Evolutionary conservation across 306 rosid genomes (phyloP).

Genomic region (Crataegus laevigata): DNA sequence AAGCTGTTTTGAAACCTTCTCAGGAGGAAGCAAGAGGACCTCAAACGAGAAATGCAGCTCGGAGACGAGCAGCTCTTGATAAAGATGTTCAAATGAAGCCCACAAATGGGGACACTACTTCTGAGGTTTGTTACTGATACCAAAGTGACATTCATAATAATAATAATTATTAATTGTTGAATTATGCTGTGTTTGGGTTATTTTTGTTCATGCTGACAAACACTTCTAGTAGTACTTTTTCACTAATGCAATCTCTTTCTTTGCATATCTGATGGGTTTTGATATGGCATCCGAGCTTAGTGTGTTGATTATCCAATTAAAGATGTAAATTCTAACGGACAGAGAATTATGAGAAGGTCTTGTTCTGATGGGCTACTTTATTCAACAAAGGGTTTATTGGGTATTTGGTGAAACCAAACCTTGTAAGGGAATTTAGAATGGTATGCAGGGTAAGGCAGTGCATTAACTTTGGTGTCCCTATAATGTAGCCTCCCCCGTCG

Average conservation of each 20-base stretch:
- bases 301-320: background rate
- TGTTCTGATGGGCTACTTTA: background rate
- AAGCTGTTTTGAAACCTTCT: constrained; percentile 84
- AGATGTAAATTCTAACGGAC: background rate
- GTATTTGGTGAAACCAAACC: background rate
- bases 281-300: background rate
- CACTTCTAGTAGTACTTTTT: background rate
- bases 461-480: background rate
- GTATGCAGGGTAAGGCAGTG: background rate
- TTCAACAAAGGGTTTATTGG: background rate
- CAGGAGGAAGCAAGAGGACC: constrained; percentile 82
- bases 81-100: constrained; percentile 78
- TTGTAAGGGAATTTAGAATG: background rate
- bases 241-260: background rate
- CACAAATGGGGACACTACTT: constrained; percentile 77
- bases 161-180: background rate
- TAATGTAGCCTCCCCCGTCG: background rate
- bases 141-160: background rate
- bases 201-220: background rate
- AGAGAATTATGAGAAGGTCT: background rate
- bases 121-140: constrained; percentile 63
- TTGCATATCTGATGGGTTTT: background rate
- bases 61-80: constrained; percentile 76
- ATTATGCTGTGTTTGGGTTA: background rate
- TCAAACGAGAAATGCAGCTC: constrained; percentile 89